phyloP scores from a whole-genome alignment of 2,329 filamentous ascomycete genomes.

The Tympanopsis confertula region DNA sequence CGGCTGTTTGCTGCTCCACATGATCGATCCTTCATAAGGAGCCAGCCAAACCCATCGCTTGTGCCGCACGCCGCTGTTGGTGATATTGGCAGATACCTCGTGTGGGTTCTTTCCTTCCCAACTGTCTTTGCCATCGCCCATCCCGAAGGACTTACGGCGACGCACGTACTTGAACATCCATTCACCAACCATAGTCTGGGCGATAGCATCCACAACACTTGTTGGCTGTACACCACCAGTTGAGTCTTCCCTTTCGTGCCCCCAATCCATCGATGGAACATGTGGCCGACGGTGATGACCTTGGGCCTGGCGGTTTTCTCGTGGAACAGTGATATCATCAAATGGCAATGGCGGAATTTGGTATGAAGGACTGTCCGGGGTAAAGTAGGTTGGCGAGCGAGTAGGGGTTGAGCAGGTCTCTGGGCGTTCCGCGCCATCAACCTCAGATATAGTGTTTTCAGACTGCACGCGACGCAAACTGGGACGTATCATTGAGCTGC shows the following conservation, averaged over 20 bases:
- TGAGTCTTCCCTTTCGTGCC: constrained; percentile 27
- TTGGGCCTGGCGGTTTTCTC: too few species aligned
- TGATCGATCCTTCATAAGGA: constrained; percentile 86
- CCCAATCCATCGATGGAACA: constrained; percentile 48
- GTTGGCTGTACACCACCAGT: constrained; percentile 45
- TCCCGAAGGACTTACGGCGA: constrained; percentile 77
- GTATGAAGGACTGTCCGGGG: background rate
- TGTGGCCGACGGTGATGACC: constrained; percentile 45
- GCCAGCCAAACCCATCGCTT: constrained; percentile 98
- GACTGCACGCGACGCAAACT: background rate
- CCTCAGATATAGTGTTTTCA: background rate
- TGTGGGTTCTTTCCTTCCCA: constrained; percentile 38
- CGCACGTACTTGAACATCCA: constrained; percentile 92
- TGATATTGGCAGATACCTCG: constrained; percentile 1
- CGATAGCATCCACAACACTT: constrained; percentile 88
- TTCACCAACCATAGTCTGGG: constrained; percentile 95
- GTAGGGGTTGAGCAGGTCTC: background rate
- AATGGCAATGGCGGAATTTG: background rate
- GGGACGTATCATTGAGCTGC: constrained; percentile 15
- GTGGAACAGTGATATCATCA: constrained; percentile 1
- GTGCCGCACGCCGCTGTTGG: constrained; percentile 65
- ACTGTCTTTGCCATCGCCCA: constrained; percentile 43
- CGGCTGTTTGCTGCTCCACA: constrained; percentile 98
- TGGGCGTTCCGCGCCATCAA: background rate
- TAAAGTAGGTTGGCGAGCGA: background rate